Conservation (phyloP, 2,329 filamentous ascomycete genomes). For the Penicillium sp. region DNA sequence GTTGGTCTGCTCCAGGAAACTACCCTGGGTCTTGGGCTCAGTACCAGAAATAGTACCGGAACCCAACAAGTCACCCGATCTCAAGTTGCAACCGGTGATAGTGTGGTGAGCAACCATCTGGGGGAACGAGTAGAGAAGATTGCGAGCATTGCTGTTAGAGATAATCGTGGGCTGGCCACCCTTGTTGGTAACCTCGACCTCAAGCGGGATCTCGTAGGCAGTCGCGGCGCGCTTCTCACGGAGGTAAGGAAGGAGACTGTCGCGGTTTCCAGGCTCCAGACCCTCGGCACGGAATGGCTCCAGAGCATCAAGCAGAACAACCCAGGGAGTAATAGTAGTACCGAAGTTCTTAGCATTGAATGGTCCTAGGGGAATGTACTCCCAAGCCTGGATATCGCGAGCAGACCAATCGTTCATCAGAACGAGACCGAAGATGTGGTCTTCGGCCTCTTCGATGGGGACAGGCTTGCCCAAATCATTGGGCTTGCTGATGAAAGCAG, state of each 20-base stretch:
- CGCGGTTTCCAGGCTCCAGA: slow-evolving; percentile 53
- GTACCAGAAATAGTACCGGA: slow-evolving; percentile 75
- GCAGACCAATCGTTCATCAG: slow-evolving; percentile 88
- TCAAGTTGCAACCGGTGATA: slow-evolving; percentile 72
- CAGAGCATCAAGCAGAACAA: slow-evolving; percentile 73
- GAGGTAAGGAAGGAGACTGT: slow-evolving; percentile 61
- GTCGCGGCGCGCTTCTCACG: slow-evolving; percentile 57
- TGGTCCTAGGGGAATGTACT: slow-evolving; percentile 77
- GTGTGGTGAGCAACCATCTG: slow-evolving; percentile 82
- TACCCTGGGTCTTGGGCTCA: slow-evolving; percentile 60
- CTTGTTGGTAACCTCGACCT: slow-evolving; percentile 56
- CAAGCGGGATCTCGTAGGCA: slow-evolving; percentile 68
- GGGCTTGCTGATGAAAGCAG: slow-evolving; percentile 66
- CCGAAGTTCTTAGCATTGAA: slow-evolving; percentile 85
- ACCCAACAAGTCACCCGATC: slow-evolving; percentile 71
- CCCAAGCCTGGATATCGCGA: slow-evolving; percentile 78
- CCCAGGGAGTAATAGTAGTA: slow-evolving; percentile 75
- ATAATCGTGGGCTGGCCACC: slow-evolving; percentile 59
- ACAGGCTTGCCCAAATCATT: slow-evolving; percentile 67
- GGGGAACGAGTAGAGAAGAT: slow-evolving; percentile 78
- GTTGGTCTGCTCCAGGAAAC: slow-evolving; percentile 69
- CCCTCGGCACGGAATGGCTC: slow-evolving; percentile 63
- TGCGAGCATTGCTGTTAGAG: slow-evolving; percentile 59
- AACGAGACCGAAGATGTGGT: slow-evolving; percentile 75
- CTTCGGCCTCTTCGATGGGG: slow-evolving; percentile 62